These are phyloP conservation scores for Hyphopichia homilentoma DNA, from an alignment of 805 yeast species.

Conservation along the genomic window DNA sequence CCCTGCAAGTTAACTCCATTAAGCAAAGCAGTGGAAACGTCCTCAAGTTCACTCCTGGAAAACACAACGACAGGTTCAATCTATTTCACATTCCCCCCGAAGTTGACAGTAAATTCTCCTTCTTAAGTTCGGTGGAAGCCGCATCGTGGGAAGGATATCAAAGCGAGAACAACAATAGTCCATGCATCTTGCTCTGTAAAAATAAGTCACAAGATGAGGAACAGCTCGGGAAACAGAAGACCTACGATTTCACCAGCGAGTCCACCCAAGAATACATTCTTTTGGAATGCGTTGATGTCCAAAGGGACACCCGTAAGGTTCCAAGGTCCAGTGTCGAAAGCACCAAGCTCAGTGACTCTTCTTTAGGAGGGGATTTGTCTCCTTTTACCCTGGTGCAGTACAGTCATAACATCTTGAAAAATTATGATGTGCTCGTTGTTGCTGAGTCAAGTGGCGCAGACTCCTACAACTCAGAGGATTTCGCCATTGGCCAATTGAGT, in stretches of 20 bases:
- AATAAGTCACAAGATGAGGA: no score
- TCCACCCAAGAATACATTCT: constrained; percentile 31
- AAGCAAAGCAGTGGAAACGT: constrained; percentile 2
- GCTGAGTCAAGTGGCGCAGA: constrained; percentile 21
- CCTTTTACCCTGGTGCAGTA: constrained; percentile 51
- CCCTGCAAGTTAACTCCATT: constrained; percentile 12
- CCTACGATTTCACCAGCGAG: constrained; percentile 35
- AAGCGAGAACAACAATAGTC: constrained; percentile 7
- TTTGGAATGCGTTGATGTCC: constrained; percentile 46
- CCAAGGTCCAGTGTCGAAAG: constrained; percentile 49
- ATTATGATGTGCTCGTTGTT: constrained; percentile 50
- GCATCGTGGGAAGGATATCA: constrained; percentile 8
- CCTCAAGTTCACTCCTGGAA: constrained; percentile 1
- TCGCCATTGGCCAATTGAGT: constrained; percentile 36
- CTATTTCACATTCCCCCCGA: constrained; percentile 5
- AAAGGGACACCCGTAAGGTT: constrained; percentile 29
- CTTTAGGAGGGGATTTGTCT: constrained; percentile 44
- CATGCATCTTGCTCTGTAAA: constrained; percentile 19
- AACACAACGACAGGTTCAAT: constrained; percentile 1
- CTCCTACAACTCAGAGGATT: constrained; percentile 17
- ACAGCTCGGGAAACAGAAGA: no score
- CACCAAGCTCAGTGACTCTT: constrained; percentile 46
- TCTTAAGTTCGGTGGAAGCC: constrained; percentile 16
- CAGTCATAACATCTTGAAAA: constrained; percentile 31
- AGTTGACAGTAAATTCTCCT: constrained; percentile 9